Conservation (phyloP, 2,329 filamentous ascomycete genomes). For the Aspergillus eucalypticola region DNA sequence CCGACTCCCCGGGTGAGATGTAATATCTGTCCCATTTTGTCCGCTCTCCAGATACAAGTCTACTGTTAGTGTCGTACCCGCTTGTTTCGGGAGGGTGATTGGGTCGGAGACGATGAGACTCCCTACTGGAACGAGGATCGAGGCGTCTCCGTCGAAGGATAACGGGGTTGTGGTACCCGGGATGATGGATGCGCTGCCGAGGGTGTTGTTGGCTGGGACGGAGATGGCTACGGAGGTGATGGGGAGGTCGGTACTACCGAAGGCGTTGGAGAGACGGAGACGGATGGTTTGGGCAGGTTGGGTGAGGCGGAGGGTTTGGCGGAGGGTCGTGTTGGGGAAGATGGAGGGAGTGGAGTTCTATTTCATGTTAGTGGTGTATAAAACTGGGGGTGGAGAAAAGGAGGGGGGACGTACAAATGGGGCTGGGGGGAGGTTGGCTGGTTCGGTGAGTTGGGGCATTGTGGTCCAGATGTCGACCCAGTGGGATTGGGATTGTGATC, state of each 20-base stretch:
- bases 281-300: slow-evolving; percentile 59
- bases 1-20: slow-evolving; percentile 65
- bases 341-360: slow-evolving; percentile 57
- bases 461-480: slow-evolving; percentile 67
- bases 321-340: slow-evolving; percentile 64
- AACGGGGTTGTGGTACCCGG: slow-evolving; percentile 54
- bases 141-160: slow-evolving; percentile 58
- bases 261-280: slow-evolving; percentile 65
- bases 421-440: slow-evolving; percentile 60
- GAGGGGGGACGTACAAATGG: slow-evolving; percentile 54
- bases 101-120: slow-evolving; percentile 63
- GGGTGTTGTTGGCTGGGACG: slow-evolving; percentile 46
- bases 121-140: slow-evolving; percentile 56
- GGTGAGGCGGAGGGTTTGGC: slow-evolving; percentile 65
- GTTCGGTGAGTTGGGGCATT: slow-evolving; percentile 67
- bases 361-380: slow-evolving; percentile 12
- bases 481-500: slow-evolving; percentile 28
- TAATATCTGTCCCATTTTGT: slow-evolving; percentile 59
- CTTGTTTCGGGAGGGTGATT: slow-evolving; percentile 54
- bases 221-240: slow-evolving; percentile 62
- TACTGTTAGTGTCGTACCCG: slow-evolving; percentile 57
- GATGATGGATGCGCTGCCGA: slow-evolving; percentile 56
- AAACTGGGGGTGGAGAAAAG: background rate
- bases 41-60: slow-evolving; percentile 60
- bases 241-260: slow-evolving; percentile 60